These are phyloP conservation scores for Penicillium flavigenum DNA, from an alignment of 495 filamentous ascomycete genomes.

Conservation along the genomic window DNA sequence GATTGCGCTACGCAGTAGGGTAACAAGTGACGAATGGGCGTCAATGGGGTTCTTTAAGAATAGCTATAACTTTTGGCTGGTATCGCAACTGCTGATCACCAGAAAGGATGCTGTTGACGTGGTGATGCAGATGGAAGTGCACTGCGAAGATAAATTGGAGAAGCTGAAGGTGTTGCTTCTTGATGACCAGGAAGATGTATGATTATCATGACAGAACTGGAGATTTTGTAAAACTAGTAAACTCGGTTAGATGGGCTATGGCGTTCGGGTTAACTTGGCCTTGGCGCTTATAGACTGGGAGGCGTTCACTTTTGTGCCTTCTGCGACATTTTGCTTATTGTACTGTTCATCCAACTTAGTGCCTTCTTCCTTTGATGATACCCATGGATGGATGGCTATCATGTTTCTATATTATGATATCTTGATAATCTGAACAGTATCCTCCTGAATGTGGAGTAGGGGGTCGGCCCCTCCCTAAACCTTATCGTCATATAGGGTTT, in stretches of 20 bases:
- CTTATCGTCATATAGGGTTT: too few species aligned
- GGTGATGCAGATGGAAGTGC: slow-evolving; percentile 50
- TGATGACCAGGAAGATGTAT: slow-evolving; percentile 38
- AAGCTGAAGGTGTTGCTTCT: slow-evolving; percentile 45
- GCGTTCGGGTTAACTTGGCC: neutral
- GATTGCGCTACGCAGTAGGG: slow-evolving; percentile 32
- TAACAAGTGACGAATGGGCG: slow-evolving; percentile 41
- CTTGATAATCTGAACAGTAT: too few species aligned
- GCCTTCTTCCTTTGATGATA: too few species aligned
- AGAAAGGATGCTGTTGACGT: slow-evolving; percentile 49
- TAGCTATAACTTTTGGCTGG: slow-evolving; percentile 49
- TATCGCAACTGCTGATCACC: slow-evolving; percentile 47
- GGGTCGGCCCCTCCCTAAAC: too few species aligned
- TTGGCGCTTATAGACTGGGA: too few species aligned
- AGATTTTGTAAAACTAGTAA: neutral
- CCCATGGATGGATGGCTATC: too few species aligned
- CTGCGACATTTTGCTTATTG: too few species aligned
- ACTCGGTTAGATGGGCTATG: neutral
- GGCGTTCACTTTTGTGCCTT: too few species aligned
- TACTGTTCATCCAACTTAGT: too few species aligned
- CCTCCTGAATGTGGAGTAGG: too few species aligned
- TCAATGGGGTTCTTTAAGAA: slow-evolving; percentile 50
- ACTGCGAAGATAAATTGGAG: slow-evolving; percentile 48
- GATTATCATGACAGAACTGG: neutral
- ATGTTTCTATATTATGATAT: too few species aligned